A percentile compares a stretch with the other conserved stretches of the same genome.
Conservation (phyloP, 2,329 filamentous ascomycete species). For the Ophiobolus disseminans region DNA sequence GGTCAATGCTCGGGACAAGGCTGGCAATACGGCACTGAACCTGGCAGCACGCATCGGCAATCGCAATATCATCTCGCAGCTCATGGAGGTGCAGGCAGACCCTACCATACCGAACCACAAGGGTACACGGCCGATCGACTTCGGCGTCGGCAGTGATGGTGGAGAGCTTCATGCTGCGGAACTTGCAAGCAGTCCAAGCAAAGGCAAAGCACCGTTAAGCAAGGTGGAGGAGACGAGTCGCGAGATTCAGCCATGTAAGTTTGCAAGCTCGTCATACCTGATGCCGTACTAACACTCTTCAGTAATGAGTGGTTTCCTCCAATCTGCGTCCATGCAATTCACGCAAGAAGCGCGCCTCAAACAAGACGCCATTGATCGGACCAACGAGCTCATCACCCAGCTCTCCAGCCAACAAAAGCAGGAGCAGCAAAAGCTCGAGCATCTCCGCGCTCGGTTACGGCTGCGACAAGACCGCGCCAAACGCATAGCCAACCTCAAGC, state of each 20-base stretch:
- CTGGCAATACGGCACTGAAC: conserved; percentile 93
- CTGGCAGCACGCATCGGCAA: conserved; percentile 93
- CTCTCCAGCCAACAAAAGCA: conserved; percentile 80
- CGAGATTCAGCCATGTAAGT: conserved; percentile 80
- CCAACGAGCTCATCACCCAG: conserved; percentile 81
- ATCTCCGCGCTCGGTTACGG: conserved; percentile 70
- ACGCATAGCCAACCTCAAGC: conserved; percentile 78
- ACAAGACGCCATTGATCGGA: conserved; percentile 80
- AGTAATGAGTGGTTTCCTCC: conserved; percentile 83
- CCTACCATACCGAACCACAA: conserved; percentile 90
- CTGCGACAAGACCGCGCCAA: conserved; percentile 69
- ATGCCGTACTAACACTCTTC: background rate
- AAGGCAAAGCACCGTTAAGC: conserved; percentile 48
- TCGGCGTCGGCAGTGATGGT: conserved; percentile 81
- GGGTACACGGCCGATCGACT: conserved; percentile 88
- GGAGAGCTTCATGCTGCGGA: conserved; percentile 28
- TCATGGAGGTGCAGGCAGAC: conserved; percentile 93
- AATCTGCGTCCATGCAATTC: conserved; percentile 79
- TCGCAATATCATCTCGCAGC: conserved; percentile 92
- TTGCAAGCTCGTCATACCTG: background rate
- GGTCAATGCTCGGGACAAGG: conserved; percentile 92
- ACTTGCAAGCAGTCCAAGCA: conserved; percentile 42
- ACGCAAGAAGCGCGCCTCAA: conserved; percentile 82
- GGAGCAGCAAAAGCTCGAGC: conserved; percentile 75
- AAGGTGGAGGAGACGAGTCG: conserved; percentile 75